Conservation (phyloP, 495 filamentous ascomycete species). For the Endocarpon pusillum region DNA sequence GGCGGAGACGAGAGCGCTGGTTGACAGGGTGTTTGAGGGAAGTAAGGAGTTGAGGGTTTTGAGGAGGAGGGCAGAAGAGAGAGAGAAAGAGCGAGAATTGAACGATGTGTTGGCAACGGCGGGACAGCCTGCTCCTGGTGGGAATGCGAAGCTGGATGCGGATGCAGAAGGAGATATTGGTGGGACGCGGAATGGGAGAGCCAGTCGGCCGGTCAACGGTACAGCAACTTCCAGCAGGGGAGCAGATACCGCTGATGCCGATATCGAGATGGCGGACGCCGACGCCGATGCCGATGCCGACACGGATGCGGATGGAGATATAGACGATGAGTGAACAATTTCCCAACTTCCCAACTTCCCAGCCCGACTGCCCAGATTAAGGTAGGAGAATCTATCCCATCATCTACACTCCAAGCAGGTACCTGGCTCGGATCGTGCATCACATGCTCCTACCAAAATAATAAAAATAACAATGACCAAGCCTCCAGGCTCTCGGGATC, state of each 20-base stretch:
- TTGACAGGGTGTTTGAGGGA: conserved; percentile 28
- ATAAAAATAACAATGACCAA: too few relatives aligned
- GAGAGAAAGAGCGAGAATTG: conserved; percentile 9
- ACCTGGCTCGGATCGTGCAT: too few relatives aligned
- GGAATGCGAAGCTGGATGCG: background rate
- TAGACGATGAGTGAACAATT: background rate
- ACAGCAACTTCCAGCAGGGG: too few relatives aligned
- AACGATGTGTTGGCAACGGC: conserved; percentile 10
- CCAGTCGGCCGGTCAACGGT: too few relatives aligned
- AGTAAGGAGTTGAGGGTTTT: conserved; percentile 24
- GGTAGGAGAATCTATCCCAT: too few relatives aligned
- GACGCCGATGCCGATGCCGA: background rate
- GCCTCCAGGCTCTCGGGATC: too few relatives aligned
- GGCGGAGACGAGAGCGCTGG: conserved; percentile 21
- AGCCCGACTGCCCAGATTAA: too few relatives aligned
- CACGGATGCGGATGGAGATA: background rate
- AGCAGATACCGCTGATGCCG: too few relatives aligned
- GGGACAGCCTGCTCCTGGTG: conserved; percentile 1
- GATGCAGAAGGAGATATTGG: background rate
- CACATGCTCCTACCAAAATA: too few relatives aligned
- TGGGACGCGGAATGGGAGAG: too few relatives aligned
- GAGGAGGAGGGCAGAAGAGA: conserved; percentile 19
- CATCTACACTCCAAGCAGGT: too few relatives aligned
- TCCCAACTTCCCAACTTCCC: background rate
- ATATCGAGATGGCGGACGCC: too few relatives aligned